phyloP scores from a whole-genome alignment of 257 asterid genomes.

The Agastache rugosa region DNA sequence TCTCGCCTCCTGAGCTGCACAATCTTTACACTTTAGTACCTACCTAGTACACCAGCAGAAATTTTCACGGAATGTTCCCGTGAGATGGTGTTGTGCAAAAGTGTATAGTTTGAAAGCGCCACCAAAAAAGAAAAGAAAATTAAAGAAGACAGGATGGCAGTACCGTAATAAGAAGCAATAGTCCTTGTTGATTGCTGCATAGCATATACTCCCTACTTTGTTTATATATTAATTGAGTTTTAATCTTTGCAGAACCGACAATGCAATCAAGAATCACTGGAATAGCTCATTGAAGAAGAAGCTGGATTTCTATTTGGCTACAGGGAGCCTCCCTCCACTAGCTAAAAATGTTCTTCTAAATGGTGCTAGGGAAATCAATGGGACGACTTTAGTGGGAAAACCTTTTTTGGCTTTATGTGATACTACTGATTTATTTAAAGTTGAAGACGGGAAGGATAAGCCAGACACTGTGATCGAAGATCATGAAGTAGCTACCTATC shows the following conservation, averaged over 20 bases:
- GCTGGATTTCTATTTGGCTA: constrained; percentile 83
- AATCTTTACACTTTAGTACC: neutral
- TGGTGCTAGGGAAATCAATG: constrained; percentile 50
- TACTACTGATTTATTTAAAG: constrained; percentile 45
- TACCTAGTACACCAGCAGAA: neutral
- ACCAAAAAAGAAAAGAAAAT: neutral
- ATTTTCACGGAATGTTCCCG: neutral
- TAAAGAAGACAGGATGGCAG: neutral
- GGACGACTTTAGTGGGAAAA: constrained; percentile 46
- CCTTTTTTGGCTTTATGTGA: constrained; percentile 48
- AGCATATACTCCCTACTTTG: constrained; percentile 5
- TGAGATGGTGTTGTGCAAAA: constrained; percentile 7
- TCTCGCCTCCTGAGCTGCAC: neutral
- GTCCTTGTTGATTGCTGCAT: constrained; percentile 2
- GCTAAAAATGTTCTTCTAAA: constrained; percentile 53
- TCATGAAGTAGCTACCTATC: constrained; percentile 44
- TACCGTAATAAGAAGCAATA: neutral
- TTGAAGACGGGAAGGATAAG: constrained; percentile 52
- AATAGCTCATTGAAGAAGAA: constrained; percentile 96
- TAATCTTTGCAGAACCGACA: constrained; percentile 80
- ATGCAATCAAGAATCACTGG: constrained; percentile 99
- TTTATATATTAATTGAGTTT: constrained; percentile 29
- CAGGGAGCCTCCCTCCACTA: constrained; percentile 85
- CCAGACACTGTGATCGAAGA: constrained; percentile 39
- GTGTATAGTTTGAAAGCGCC: neutral